These are phyloP conservation scores for Dictyostelium intermedium DNA, from an alignment of 78 protist genomes.

Conservation along the genomic window DNA sequence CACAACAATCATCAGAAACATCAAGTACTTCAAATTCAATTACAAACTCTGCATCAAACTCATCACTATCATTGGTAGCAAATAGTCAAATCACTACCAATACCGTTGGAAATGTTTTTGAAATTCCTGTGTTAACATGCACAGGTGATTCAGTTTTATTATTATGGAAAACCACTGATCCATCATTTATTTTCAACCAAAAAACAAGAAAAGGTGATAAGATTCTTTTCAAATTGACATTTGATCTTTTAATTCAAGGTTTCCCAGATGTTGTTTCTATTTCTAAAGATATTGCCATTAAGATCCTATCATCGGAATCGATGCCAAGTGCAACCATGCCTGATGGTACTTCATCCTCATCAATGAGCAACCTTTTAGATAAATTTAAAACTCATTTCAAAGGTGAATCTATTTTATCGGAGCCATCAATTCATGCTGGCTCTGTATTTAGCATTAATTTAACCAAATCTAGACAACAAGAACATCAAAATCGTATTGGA, in stretches of 20 bases:
- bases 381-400: conserved; percentile 70
- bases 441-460: conserved; percentile 53
- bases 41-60: neutral
- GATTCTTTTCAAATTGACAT: conserved; percentile 14
- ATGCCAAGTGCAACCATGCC: neutral
- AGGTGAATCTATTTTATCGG: conserved; percentile 50
- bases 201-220: conserved; percentile 74
- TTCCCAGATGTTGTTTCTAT: conserved; percentile 28
- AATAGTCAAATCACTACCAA: neutral
- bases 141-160: conserved; percentile 28
- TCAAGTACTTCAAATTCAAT: neutral
- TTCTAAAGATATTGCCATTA: conserved; percentile 45
- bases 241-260: conserved; percentile 2
- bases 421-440: conserved; percentile 59
- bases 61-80: neutral
- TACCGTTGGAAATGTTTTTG: neutral
- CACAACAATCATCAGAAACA: neutral
- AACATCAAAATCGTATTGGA: conserved; percentile 61
- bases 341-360: conserved; percentile 26
- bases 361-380: conserved; percentile 50
- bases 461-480: conserved; percentile 58
- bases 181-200: conserved; percentile 16
- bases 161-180: conserved; percentile 43
- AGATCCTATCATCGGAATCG: conserved; percentile 35
- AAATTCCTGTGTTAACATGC: conserved; percentile 17